Evolutionary conservation across 2,329 filamentous ascomycete species (phyloP), one percentile per base, ranked within the genome.

Genomic region (Cordyceps militaris): DNA sequence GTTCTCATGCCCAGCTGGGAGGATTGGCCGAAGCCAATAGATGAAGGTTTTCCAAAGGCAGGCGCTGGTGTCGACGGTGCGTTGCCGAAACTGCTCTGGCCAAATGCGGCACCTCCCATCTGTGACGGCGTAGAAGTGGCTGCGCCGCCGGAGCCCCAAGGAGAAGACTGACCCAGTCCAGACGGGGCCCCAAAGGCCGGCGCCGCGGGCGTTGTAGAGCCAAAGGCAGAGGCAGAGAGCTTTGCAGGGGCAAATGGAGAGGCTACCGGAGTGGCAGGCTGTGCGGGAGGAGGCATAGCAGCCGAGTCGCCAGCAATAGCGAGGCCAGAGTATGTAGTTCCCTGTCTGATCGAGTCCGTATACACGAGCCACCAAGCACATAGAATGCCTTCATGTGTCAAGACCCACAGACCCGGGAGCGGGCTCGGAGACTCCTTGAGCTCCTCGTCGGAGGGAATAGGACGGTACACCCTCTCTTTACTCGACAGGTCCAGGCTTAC

Each of bases 301-400:
- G 67, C 50, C 16, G 66, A 61, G 57, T 68, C 66, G 2, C 71
- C 71, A 59, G 77, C 74, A 32, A 75, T 75, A 46, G 73, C 75
- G 42, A 97, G 76, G 4, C 88, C 89, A 42, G 87, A 81, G 69
- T 91, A 97, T 0, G 83, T 82, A 7, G 83, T 84, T 3, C 86
- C 86, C 64, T 86, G 78, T 59, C 86, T 83, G 61, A 99, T 85
- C 2, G 93, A 91, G 43, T 95, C 91, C 36, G 88, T 84, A 73
- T 97, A 97, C 21, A 97, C 82, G 44, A 97, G 74, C 90, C 93
- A 97, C 91, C 93, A 99, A 13, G 85, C 81, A 47, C 84, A 85
- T 16, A 99, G 76, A 10, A 96, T 75, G 62, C 94, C 94, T 66
- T 97, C 90, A 63, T 96, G 87, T 60, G 95, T 97, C 16, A 99